These are phyloP conservation scores for Crepidotus variabilis DNA, from an alignment of 768 basidiomycete genomes.

Conservation along the genomic window DNA sequence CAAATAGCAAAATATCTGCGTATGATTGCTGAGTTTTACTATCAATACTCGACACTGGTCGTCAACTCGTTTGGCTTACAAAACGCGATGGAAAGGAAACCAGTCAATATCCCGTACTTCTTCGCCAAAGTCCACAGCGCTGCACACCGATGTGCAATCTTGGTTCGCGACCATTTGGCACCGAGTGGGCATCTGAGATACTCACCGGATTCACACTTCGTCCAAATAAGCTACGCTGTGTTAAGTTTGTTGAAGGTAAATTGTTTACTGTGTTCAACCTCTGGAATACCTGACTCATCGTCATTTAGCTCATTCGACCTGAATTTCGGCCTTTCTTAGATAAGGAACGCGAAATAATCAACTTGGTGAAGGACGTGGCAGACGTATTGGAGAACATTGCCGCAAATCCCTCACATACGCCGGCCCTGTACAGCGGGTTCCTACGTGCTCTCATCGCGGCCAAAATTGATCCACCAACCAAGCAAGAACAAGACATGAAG, in stretches of 20 bases:
- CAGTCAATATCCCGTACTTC: conserved; percentile 77
- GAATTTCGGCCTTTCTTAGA: conserved; percentile 78
- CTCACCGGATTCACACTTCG: conserved; percentile 88
- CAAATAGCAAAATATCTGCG: conserved; percentile 40
- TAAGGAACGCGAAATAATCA: conserved; percentile 66
- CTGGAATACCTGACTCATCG: conserved; percentile 4
- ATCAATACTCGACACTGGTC: conserved; percentile 82
- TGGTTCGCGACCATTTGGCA: conserved; percentile 77
- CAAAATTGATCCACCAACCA: conserved; percentile 26
- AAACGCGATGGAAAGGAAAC: conserved; percentile 81
- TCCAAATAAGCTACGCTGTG: conserved; percentile 90
- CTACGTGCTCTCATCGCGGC: conserved; percentile 73
- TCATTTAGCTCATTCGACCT: conserved; percentile 67
- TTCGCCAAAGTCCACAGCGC: conserved; percentile 74
- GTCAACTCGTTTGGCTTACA: conserved; percentile 96
- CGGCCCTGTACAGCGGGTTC: conserved; percentile 84
- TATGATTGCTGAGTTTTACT: conserved; percentile 68
- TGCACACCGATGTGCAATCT: conserved; percentile 63
- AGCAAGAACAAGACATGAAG: neutral
- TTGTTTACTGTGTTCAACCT: conserved; percentile 4
- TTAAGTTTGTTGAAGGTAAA: conserved; percentile 86
- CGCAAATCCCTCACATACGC: conserved; percentile 79
- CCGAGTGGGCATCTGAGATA: conserved; percentile 77
- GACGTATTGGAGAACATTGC: conserved; percentile 75
- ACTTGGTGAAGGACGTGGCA: conserved; percentile 77